Evolutionary conservation across 192 early-diverging fungal genomes (phyloP), one percentile per base, ranked within the genome.

Genomic region (Glomus cerebriforme): DNA sequence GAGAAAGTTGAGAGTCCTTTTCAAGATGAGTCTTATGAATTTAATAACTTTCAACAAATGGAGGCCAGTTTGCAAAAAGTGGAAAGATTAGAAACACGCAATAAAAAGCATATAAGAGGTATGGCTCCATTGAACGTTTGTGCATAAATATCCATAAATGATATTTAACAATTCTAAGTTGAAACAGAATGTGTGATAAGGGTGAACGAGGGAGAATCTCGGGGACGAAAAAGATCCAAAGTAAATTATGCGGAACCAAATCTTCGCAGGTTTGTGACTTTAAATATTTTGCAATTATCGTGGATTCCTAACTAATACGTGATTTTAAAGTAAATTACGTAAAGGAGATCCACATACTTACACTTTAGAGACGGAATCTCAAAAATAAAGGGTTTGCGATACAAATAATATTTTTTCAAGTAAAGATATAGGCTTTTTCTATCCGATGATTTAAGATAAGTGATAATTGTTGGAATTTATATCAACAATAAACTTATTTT

Each of bases 181-280:
- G 13, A 54, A 54, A 1, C 17, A 19, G 47, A 22, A 54, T 54
- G 2, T 15, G 17, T 54, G 47, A 19, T 19, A 10, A 12, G 17
- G 60, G 27, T 62, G 59, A 62, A 49, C 15, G 15, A 54, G 13
- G 47, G 15, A 54, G 47, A 54, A 54, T 54, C 47, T 54, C 3
- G 12, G 47, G 47, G 17, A 63, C 24, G 60, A 29, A 63, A 29
- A 26, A 63, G 60, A 63, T 27, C 24, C 24, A 10, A 29, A 63
- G n/a, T 63, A 63, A 63, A 63, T 63, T 63, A 63, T 26, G 60
- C 60, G 9, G 60, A 63, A 26, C 60, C 60, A 27, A 63, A 63
- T 26, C 60, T 63, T 63, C 60, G 60, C n/a, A 63, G 27, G 60
- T 63, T 29, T 12, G 60, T 63, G 2, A 0, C 1, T 63, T 29